Conservation (phyloP, 352 stramenopile species). For the Globisporangium uncinulatum region DNA sequence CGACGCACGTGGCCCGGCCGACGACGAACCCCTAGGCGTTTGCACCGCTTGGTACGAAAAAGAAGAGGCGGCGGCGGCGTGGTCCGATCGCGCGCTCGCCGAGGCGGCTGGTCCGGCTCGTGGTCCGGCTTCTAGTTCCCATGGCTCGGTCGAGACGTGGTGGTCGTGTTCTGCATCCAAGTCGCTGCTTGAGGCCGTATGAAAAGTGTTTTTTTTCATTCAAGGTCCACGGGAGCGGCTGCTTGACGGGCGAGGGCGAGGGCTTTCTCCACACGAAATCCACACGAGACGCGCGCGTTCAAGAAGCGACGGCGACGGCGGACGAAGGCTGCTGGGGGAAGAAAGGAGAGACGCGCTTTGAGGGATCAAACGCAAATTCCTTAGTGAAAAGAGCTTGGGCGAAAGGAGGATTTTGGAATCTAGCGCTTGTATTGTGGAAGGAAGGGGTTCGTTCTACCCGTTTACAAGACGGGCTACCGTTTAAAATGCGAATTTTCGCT, state of each 20-base stretch:
- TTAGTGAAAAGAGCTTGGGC: slow-evolving; percentile 3
- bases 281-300: slow-evolving; percentile 2
- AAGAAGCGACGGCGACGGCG: not conserved
- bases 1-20: slow-evolving; percentile 17
- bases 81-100: slow-evolving; percentile 3
- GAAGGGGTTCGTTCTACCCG: too few species aligned
- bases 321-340: not conserved
- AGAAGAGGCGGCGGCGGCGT: slow-evolving; percentile 32
- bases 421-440: too few species aligned
- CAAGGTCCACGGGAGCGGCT: slow-evolving; percentile 12
- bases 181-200: slow-evolving; percentile 14
- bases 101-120: not conserved
- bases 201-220: slow-evolving; percentile 18
- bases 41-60: slow-evolving; percentile 54
- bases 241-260: slow-evolving; percentile 4
- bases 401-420: too few species aligned
- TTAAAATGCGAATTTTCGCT: too few species aligned
- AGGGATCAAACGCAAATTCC: slow-evolving; percentile 11
- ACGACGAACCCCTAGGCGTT: slow-evolving; percentile 52
- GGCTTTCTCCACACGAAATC: slow-evolving; percentile 12
- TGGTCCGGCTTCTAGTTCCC: slow-evolving; percentile 11
- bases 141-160: slow-evolving; percentile 1
- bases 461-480: too few species aligned
- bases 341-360: slow-evolving; percentile 8
- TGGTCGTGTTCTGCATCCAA: slow-evolving; percentile 9